phyloP scores from a whole-genome alignment of 1,284 basidiomycete species.

The Pholiota adiposa region DNA sequence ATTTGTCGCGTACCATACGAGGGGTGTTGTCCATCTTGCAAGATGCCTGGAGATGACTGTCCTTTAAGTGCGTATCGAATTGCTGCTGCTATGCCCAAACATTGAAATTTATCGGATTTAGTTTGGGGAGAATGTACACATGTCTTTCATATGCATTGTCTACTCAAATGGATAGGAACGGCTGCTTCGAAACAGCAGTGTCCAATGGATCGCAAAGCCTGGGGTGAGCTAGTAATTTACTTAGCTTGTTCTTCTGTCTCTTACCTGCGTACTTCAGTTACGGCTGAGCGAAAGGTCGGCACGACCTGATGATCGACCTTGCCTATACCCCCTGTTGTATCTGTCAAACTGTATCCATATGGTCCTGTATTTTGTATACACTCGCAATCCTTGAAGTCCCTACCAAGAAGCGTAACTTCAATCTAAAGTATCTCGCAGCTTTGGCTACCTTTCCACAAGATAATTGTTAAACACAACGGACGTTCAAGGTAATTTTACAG shows the following conservation, averaged over 20 bases:
- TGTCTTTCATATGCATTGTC: slow-evolving; percentile 94
- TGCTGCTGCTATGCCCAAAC: not conserved
- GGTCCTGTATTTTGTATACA: not conserved
- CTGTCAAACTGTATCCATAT: not conserved
- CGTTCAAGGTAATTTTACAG: not conserved
- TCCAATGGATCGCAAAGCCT: slow-evolving; percentile 90
- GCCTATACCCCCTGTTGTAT: not conserved
- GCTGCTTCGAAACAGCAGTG: slow-evolving; percentile 88
- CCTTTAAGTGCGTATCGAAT: slow-evolving; percentile 75
- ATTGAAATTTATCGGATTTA: slow-evolving; percentile 34
- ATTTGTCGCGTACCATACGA: slow-evolving; percentile 93
- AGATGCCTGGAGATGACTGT: slow-evolving; percentile 96
- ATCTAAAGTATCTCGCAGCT: no score
- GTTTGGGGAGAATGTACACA: slow-evolving; percentile 97
- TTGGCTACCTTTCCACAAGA: no score
- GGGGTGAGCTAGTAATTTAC: slow-evolving; percentile 70
- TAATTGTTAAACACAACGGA: no score
- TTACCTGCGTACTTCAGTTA: slow-evolving; percentile 27
- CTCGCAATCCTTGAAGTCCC: not conserved
- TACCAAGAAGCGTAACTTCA: not conserved
- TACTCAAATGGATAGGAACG: slow-evolving; percentile 93
- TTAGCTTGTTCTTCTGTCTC: not conserved
- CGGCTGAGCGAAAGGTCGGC: slow-evolving; percentile 37
- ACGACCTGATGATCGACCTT: not conserved
- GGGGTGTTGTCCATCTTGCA: slow-evolving; percentile 91